Percentiles rank a stretch among this genome's conserved stretches.
Conservation (phyloP, 148 eudicot species). For the Camellia japonica region DNA sequence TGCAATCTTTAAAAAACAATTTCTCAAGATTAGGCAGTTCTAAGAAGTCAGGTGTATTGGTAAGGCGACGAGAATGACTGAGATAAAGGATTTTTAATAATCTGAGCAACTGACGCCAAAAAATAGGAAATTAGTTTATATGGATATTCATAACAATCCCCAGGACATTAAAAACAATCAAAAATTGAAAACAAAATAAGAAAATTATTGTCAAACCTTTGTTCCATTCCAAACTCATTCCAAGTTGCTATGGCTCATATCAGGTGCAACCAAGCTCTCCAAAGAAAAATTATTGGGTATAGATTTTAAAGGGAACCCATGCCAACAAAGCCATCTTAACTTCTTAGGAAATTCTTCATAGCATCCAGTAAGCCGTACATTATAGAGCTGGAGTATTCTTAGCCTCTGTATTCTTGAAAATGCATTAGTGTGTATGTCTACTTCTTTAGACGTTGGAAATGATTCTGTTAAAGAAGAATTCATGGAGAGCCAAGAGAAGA, state of each 20-base stretch:
- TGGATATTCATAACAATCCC: too few relatives aligned
- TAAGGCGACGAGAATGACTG: neutral
- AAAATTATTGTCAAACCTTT: neutral
- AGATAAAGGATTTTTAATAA: slow-evolving; percentile 10
- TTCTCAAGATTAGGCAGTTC: slow-evolving; percentile 1
- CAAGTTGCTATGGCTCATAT: neutral
- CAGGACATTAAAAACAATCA: too few relatives aligned
- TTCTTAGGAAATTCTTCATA: slow-evolving; percentile 6
- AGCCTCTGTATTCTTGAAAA: slow-evolving; percentile 7
- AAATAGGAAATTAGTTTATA: neutral
- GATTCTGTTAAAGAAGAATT: too few relatives aligned
- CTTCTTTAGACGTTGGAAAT: neutral
- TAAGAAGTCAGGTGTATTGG: neutral
- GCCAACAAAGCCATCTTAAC: slow-evolving; percentile 12
- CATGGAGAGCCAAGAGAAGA: too few relatives aligned
- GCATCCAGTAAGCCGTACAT: neutral
- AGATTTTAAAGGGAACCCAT: neutral
- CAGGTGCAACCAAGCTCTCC: slow-evolving; percentile 14
- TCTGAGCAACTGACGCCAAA: neutral
- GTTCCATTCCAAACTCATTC: slow-evolving; percentile 3
- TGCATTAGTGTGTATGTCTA: neutral
- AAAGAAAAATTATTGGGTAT: neutral
- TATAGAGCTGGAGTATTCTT: slow-evolving; percentile 5
- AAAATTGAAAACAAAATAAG: too few relatives aligned
- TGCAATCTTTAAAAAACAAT: neutral